phyloP scores from a whole-genome alignment of 768 basidiomycete genomes.

The Leccinum arenicola region DNA sequence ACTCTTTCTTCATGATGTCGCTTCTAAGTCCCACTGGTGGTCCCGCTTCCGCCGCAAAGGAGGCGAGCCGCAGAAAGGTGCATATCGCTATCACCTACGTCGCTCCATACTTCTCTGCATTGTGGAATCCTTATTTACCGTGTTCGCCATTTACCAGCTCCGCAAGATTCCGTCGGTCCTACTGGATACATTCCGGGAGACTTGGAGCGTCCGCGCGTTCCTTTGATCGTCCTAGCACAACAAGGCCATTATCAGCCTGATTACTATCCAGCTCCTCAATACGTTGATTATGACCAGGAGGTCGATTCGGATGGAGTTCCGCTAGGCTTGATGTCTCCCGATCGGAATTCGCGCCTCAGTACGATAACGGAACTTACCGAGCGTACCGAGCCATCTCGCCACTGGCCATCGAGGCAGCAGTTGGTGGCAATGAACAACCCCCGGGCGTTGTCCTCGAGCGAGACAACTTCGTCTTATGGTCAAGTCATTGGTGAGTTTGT shows the following conservation, averaged over 20 bases:
- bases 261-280: constrained; percentile 25
- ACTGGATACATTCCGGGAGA: constrained; percentile 26
- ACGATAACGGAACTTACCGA: constrained; percentile 71
- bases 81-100: constrained; percentile 38
- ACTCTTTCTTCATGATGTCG: constrained; percentile 31
- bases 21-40: constrained; percentile 34
- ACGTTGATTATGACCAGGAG: constrained; percentile 23
- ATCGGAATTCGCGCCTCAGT: constrained; percentile 43
- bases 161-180: constrained; percentile 16
- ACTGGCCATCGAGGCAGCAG: constrained; percentile 43
- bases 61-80: constrained; percentile 54
- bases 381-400: constrained; percentile 54
- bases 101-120: constrained; percentile 22
- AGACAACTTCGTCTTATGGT: constrained; percentile 59
- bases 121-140: constrained; percentile 19
- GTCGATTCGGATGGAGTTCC: constrained; percentile 29
- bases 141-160: constrained; percentile 22
- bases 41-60: constrained; percentile 34
- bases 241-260: constrained; percentile 41
- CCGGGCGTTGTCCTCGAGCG: constrained; percentile 34
- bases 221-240: constrained; percentile 60
- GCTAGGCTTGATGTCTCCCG: constrained; percentile 32
- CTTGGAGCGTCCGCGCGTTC: constrained; percentile 46
- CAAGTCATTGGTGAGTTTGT: constrained; percentile 51
- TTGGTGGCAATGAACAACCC: constrained; percentile 39